These are phyloP conservation scores for Coriaria nepalensis DNA, from an alignment of 306 rosid genomes.

Conservation along the genomic window DNA sequence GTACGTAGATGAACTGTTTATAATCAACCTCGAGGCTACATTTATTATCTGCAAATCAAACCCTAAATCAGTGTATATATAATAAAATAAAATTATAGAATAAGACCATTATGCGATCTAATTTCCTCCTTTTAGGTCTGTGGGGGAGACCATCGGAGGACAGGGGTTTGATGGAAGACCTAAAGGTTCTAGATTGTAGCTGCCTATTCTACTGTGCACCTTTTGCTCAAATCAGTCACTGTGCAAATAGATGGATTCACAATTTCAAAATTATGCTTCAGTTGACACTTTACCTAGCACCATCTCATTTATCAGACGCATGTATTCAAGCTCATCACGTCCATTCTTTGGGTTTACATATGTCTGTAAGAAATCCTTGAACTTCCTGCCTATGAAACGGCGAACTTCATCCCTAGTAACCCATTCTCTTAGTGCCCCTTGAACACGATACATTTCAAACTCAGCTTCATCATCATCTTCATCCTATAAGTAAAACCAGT, in stretches of 20 bases:
- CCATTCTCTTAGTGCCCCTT: constrained; percentile 93
- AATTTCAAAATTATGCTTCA: too few relatives aligned
- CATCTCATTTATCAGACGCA: constrained; percentile 87
- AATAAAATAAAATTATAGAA: too few relatives aligned
- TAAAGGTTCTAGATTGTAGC: too few relatives aligned
- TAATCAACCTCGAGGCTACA: constrained; percentile 95
- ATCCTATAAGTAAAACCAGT: constrained; percentile 45
- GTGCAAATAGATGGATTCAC: too few relatives aligned
- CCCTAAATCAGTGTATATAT: constrained; percentile 1
- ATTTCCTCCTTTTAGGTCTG: too few relatives aligned
- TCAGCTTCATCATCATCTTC: constrained; percentile 63
- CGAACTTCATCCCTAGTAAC: constrained; percentile 97
- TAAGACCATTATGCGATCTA: too few relatives aligned
- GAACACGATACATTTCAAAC: constrained; percentile 83
- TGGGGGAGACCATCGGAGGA: too few relatives aligned
- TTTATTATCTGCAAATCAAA: constrained; percentile 57
- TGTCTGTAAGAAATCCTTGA: constrained; percentile 68
- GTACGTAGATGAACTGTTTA: constrained; percentile 82
- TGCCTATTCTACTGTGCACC: too few relatives aligned
- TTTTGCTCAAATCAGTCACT: too few relatives aligned
- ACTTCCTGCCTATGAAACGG: constrained; percentile 78
- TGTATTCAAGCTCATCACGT: constrained; percentile 56
- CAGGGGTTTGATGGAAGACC: too few relatives aligned
- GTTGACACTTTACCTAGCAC: constrained; percentile 94
- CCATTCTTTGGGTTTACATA: constrained; percentile 66